Base-by-base conservation (phyloP, 2,329 filamentous ascomycete genomes). In the Fulvia fulva region DNA sequence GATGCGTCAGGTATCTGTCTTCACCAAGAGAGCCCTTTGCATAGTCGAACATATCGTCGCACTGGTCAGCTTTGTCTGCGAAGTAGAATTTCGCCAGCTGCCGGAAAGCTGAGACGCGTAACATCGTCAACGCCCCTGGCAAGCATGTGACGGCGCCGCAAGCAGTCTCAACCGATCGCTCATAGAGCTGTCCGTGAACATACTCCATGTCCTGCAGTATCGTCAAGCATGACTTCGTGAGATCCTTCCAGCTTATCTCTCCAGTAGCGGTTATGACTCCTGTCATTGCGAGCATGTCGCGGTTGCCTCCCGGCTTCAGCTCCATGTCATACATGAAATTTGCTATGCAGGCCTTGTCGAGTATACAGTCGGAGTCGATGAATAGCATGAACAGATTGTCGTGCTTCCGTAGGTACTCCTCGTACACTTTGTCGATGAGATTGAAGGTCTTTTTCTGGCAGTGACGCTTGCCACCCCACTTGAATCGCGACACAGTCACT, bases 281-380 rank as follows among this genome's bases (percentile, higher is more conserved):
- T 14, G 93, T 97, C 91, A 97, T 97, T 54, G 93, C 93, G 70
- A 97, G 81, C 90, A 96, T 97, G 72, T 95, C 90, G 70, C 87
- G 86, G 70, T 89, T 86, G 76, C 92, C 96, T 55, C 92, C 92
- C 0, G 93, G 93, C 74, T 93, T 96, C 60, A 97, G 80, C 75
- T 97, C 91, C 94, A 97, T 97, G 72, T 97, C 93, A 75, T 94
- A 97, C 78, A 97, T 90, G 75, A 97, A 97, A 74, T 97, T 97
- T 72, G 97, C 93, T 59, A 97, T 84, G 72, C 93, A 97, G 43
- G 92, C 85, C 58, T 86, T 84, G 77, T 97, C 93, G 51, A 97
- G 80, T 62, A 97, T 94, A 75, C 94, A 97, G 73, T 97, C 93
- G 0, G 92, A 97, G 76, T 97, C 93, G 71, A 97, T 97, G 76